A percentile compares a stretch with the other conserved stretches of the same genome.
These are phyloP conservation scores for Podila clonocystis DNA, from an alignment of 192 early-diverging fungal species.

Conservation along the genomic window DNA sequence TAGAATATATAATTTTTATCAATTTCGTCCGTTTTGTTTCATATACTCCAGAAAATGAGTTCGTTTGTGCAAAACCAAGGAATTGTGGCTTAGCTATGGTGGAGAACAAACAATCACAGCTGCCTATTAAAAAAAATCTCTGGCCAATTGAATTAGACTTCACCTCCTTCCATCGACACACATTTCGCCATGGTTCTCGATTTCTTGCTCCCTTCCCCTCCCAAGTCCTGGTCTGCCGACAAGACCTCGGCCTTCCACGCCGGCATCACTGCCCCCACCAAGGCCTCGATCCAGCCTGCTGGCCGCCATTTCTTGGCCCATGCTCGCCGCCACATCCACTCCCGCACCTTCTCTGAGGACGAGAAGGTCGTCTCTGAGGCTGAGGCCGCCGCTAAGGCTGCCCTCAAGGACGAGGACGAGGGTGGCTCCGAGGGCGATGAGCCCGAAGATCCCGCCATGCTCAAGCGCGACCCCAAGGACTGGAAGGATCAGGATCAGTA, in stretches of 20 bases:
- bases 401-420: constrained; percentile 50
- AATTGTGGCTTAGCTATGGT: too few relatives aligned
- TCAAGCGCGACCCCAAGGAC: constrained; percentile 87
- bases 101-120: too few relatives aligned
- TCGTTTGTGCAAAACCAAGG: too few relatives aligned
- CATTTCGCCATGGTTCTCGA: constrained; percentile 57
- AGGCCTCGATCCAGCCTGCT: constrained; percentile 60
- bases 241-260: constrained; percentile 52
- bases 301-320: constrained; percentile 69
- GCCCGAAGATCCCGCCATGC: constrained; percentile 77
- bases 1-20: too few relatives aligned
- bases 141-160: too few relatives aligned
- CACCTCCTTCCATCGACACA: neutral
- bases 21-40: too few relatives aligned
- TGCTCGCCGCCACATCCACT: constrained; percentile 67
- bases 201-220: constrained; percentile 79
- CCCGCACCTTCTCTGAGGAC: constrained; percentile 70
- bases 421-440: constrained; percentile 85
- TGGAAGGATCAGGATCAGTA: constrained; percentile 99
- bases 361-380: constrained; percentile 60
- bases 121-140: too few relatives aligned
- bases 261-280: constrained; percentile 52
- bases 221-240: constrained; percentile 68
- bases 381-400: constrained; percentile 50
- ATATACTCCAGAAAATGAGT: too few relatives aligned